A percentile compares a stretch with the other conserved stretches of the same genome.
Evolutionary conservation across 169 alveolate genomes (phyloP).

Genomic region (Plasmodium cynomolgi): DNA sequence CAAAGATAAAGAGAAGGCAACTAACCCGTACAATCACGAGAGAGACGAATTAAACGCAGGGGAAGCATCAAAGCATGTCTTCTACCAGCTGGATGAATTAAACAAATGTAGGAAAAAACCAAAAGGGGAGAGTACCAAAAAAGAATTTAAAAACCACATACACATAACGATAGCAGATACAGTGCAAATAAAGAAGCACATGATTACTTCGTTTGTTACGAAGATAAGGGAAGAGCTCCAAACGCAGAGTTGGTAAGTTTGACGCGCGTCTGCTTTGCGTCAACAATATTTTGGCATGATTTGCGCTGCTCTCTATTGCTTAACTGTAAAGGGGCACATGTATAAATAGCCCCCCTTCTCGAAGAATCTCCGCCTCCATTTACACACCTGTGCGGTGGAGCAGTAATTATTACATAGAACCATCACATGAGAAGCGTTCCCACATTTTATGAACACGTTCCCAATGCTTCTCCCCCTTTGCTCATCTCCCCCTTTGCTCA

Average conservation of each 20-base stretch:
- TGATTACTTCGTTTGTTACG: conserved; percentile 33
- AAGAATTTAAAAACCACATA: conserved; percentile 2
- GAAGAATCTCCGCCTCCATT: neutral
- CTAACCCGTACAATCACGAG: neutral
- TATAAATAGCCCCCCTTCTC: neutral
- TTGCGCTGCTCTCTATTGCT: neutral
- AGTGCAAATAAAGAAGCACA: conserved; percentile 43
- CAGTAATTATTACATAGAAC: neutral
- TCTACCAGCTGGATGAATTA: conserved; percentile 43
- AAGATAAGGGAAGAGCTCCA: conserved; percentile 40
- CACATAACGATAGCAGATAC: conserved; percentile 56
- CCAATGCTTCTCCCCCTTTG: neutral
- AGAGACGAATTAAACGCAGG: neutral
- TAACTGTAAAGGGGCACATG: neutral
- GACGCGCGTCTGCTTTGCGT: neutral
- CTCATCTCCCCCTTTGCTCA: neutral
- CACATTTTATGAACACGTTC: neutral
- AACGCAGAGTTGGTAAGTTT: conserved; percentile 35
- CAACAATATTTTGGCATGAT: neutral
- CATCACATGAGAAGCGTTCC: neutral
- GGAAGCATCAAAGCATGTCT: conserved; percentile 34
- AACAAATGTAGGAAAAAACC: neutral
- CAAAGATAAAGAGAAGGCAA: neutral
- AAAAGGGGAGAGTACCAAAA: neutral
- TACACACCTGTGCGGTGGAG: neutral